phyloP scores from a whole-genome alignment of 2,329 filamentous ascomycete species.

The Phyllosticta citriasiana region DNA sequence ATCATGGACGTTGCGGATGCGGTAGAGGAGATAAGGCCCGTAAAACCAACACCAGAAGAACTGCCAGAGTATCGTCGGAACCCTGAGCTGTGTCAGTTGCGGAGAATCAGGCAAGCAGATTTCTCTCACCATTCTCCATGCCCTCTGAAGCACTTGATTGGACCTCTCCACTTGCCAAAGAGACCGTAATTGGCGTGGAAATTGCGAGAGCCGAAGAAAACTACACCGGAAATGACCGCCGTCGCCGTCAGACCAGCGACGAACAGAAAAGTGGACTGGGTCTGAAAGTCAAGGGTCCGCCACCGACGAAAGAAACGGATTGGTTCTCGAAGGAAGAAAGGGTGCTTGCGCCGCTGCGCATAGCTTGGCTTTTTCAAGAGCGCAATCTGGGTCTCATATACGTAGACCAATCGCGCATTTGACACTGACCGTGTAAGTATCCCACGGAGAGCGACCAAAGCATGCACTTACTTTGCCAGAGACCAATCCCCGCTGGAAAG shows the following conservation, averaged over 20 bases:
- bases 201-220: conserved; percentile 5
- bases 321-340: background rate
- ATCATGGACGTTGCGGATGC: conserved; percentile 51
- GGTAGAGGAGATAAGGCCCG: conserved; percentile 52
- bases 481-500: conserved; percentile 1
- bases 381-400: conserved; percentile 4
- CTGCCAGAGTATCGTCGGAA: conserved; percentile 56
- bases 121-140: conserved; percentile 5
- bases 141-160: conserved; percentile 1
- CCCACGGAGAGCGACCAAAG: too few relatives aligned
- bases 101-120: background rate
- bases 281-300: background rate
- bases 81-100: conserved; percentile 29
- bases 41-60: conserved; percentile 54
- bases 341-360: background rate
- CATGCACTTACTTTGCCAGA: conserved; percentile 2
- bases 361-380: background rate
- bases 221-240: background rate
- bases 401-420: conserved; percentile 4
- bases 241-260: background rate
- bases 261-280: background rate
- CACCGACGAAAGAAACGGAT: background rate
- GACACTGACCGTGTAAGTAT: background rate
- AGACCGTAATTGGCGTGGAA: conserved; percentile 3
- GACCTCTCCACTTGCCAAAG: conserved; percentile 7